Conservation (phyloP, 1,284 basidiomycete species). For the Ceratobasidium sp. region DNA sequence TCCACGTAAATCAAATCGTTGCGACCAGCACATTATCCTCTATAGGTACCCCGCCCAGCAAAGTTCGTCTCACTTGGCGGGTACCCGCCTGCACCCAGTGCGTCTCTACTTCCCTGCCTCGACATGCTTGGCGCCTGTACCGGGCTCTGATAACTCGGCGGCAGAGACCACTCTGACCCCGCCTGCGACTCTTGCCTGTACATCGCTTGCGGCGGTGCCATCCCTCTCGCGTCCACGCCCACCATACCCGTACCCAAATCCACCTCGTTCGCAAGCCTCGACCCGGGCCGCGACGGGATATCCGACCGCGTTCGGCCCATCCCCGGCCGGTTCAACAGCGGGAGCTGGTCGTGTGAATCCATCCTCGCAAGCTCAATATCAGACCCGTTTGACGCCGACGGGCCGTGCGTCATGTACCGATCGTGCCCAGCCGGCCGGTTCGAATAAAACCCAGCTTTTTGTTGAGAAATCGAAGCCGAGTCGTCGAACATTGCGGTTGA, state of each 20-base stretch:
- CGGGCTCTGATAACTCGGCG: slow-evolving; percentile 16
- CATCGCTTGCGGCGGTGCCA: background rate
- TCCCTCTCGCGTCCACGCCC: background rate
- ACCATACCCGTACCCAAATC: slow-evolving; percentile 20
- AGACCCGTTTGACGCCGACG: slow-evolving; percentile 23
- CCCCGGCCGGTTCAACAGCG: slow-evolving; percentile 18
- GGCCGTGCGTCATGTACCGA: slow-evolving; percentile 30
- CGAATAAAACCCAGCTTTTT: slow-evolving; percentile 11
- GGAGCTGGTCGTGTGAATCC: slow-evolving; percentile 21
- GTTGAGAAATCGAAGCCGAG: slow-evolving; percentile 13
- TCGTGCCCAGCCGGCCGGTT: slow-evolving; percentile 22
- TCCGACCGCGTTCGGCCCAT: slow-evolving; percentile 13
- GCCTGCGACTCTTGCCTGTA: slow-evolving; percentile 19
- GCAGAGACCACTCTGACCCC: slow-evolving; percentile 19
- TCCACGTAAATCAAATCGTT: slow-evolving; percentile 17
- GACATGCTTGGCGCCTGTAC: slow-evolving; percentile 13
- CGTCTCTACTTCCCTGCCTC: slow-evolving; percentile 13
- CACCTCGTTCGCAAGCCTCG: slow-evolving; percentile 30
- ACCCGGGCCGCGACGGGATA: slow-evolving; percentile 19
- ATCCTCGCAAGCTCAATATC: slow-evolving; percentile 38
- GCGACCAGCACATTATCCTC: slow-evolving; percentile 19
- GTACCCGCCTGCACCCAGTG: background rate
- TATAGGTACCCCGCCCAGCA: slow-evolving; percentile 21
- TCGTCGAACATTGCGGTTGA: slow-evolving; percentile 57
- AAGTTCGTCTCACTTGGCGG: slow-evolving; percentile 5